Evolutionary conservation across 2,329 filamentous ascomycete genomes (phyloP).

Genomic region (Nothophoma quercina): DNA sequence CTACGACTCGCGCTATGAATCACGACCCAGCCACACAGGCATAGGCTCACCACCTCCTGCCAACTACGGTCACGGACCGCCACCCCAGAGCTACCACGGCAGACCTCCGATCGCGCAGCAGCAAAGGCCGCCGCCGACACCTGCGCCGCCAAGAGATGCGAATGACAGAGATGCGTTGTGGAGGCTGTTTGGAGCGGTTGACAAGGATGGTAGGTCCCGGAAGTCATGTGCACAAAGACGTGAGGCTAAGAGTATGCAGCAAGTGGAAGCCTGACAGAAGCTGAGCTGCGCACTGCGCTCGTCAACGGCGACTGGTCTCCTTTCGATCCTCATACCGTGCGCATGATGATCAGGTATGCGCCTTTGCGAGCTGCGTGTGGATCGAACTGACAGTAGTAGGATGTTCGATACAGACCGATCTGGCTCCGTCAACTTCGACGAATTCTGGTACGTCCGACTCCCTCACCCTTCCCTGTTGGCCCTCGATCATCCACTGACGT

Average conservation of each 20-base stretch:
- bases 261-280: slow-evolving; percentile 83
- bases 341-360: slow-evolving; percentile 84
- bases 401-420: slow-evolving; percentile 97
- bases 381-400: slow-evolving; percentile 47
- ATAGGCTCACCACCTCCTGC: slow-evolving; percentile 57
- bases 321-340: slow-evolving; percentile 92
- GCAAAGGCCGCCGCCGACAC: slow-evolving; percentile 54
- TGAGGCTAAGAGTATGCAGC: slow-evolving; percentile 53
- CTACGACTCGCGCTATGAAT: slow-evolving; percentile 36
- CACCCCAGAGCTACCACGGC: slow-evolving; percentile 69
- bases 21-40: slow-evolving; percentile 24
- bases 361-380: background rate
- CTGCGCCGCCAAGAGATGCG: slow-evolving; percentile 61
- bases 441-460: slow-evolving; percentile 72
- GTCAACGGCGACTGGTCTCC: slow-evolving; percentile 96
- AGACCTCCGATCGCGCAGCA: slow-evolving; percentile 63
- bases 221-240: slow-evolving; percentile 10
- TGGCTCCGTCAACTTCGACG: slow-evolving; percentile 90
- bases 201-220: slow-evolving; percentile 72
- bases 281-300: slow-evolving; percentile 85
- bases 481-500: slow-evolving; percentile 9
- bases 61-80: slow-evolving; percentile 63
- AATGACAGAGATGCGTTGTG: slow-evolving; percentile 76
- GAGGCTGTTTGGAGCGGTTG: slow-evolving; percentile 88
- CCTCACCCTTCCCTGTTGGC: background rate